Conservation (phyloP, 306 rosid genomes). For the Cicer arietinum region DNA sequence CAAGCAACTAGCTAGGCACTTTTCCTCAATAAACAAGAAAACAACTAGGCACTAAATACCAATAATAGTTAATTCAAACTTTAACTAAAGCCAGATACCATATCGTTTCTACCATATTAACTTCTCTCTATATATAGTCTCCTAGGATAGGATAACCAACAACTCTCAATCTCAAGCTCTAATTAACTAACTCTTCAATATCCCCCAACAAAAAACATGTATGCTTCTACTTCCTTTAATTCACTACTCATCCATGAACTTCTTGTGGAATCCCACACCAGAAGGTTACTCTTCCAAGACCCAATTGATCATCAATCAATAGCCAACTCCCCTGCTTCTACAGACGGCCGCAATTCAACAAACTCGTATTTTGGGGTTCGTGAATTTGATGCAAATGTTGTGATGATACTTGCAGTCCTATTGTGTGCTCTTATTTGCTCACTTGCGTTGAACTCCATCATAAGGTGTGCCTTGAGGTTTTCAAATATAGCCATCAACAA, state of each 20-base stretch:
- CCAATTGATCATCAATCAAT: slow-evolving; percentile 42
- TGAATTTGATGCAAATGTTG: slow-evolving; percentile 75
- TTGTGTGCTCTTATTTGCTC: slow-evolving; percentile 85
- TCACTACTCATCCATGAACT: slow-evolving; percentile 46
- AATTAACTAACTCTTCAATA: slow-evolving; percentile 30
- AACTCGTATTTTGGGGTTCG: slow-evolving; percentile 45
- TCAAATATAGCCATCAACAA: slow-evolving; percentile 51
- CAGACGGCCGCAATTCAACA: slow-evolving; percentile 8
- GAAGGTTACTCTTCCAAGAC: slow-evolving; percentile 66
- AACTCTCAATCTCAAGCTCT: slow-evolving; percentile 17
- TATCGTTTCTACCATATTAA: neutral
- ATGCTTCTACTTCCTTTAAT: slow-evolving; percentile 52
- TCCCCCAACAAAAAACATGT: slow-evolving; percentile 44
- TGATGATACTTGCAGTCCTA: slow-evolving; percentile 88
- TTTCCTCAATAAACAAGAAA: neutral
- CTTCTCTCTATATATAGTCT: slow-evolving; percentile 41
- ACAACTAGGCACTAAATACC: slow-evolving; percentile 10
- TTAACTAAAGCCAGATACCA: slow-evolving; percentile 14
- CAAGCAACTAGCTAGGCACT: neutral
- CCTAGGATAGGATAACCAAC: slow-evolving; percentile 34
- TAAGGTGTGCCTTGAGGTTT: slow-evolving; percentile 74
- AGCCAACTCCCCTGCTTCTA: slow-evolving; percentile 42
- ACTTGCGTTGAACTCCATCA: slow-evolving; percentile 74
- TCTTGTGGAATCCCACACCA: slow-evolving; percentile 56
- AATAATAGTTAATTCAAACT: slow-evolving; percentile 24